Base-by-base conservation (phyloP, 1,284 basidiomycete species). In the Tausonia pullulans region DNA sequence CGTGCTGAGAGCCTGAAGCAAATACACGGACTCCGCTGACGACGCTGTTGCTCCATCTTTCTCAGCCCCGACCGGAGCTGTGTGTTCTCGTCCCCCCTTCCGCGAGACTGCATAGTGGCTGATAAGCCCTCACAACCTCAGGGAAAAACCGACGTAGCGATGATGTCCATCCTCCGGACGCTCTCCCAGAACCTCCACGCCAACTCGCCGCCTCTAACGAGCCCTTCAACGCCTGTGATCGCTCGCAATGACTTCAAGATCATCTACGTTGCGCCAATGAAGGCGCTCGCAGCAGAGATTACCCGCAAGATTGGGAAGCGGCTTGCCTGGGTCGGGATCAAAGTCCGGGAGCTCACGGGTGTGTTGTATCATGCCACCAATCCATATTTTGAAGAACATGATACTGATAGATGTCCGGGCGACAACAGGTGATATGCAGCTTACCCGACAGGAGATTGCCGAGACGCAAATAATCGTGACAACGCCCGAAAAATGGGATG, bases 401-500 rank as follows among this genome's bases (percentile, higher is more conserved):
- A 27, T 27, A 61, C 49, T 61, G 51, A 39, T 7, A 41, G 11
- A 63, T 40, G 43, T 13, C 14, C 44, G 16, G 14, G 44, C 27
- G 41, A 13, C 2, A 8, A 27, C 68, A 86, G 94, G 96, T 76
- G 96, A 99, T 73, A 98, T 98, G 94, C 96, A 98, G 74, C 78
- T 99, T 74, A 95, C 96, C 2, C 87, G 89, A 72, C 83, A 86
- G 45, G 95, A 98, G 77, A 95, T 99, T 67, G 87, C 87, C 3
- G 87, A 90, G 74, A 99, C 96, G 13, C 96, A 98, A 73, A 89
- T 99, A 65, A 98, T 99, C 68, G 93, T 99, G 10, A 99, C 96
- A 0, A 99, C 96, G 0, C 96, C 96, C 0, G 96, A 99, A 74
- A 99, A 99, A 76, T 99, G 96, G 96, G 96, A 99, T 71, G 96